A percentile compares a stretch with the other conserved stretches of the same genome.
phyloP scores from a whole-genome alignment of 1,284 basidiomycete genomes.

The Papiliotrema nemorosa region DNA sequence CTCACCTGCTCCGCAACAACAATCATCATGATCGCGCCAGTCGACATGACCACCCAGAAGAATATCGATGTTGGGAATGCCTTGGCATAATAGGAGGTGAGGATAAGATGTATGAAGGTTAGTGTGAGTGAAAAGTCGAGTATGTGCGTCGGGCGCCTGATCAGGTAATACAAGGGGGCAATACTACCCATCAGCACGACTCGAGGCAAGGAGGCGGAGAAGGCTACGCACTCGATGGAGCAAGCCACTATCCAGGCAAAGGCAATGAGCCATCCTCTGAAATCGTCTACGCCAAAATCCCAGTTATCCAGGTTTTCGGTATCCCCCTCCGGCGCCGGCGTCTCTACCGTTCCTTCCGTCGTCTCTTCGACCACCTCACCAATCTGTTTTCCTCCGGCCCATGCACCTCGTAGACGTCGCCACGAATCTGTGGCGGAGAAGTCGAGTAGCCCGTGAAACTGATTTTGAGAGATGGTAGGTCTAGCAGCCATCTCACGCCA shows the following conservation, averaged over 20 bases:
- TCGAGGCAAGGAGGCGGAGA: not conserved
- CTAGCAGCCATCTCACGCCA: constrained; percentile 90
- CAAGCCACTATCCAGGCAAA: constrained; percentile 75
- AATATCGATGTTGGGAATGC: constrained; percentile 82
- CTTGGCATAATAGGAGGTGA: constrained; percentile 87
- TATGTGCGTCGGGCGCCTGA: constrained; percentile 86
- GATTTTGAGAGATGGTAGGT: constrained; percentile 59
- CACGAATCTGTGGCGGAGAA: constrained; percentile 48
- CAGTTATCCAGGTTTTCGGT: constrained; percentile 37
- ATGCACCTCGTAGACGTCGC: constrained; percentile 52
- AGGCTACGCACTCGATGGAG: constrained; percentile 66
- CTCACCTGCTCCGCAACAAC: constrained; percentile 73
- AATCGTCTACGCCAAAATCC: constrained; percentile 61
- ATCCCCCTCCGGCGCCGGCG: not conserved
- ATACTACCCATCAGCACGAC: constrained; percentile 57
- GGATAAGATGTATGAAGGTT: constrained; percentile 79
- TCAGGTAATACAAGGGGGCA: constrained; percentile 76
- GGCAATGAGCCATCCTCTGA: constrained; percentile 82
- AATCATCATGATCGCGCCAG: constrained; percentile 70
- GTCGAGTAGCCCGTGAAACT: constrained; percentile 16
- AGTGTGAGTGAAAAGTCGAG: constrained; percentile 92
- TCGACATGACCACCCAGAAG: constrained; percentile 75
- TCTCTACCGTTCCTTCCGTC: not conserved
- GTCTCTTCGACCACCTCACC: constrained; percentile 21
- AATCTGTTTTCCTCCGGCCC: constrained; percentile 46